Conservation (phyloP, 73 alveolate species). For the Durusdinium trenchii region DNA sequence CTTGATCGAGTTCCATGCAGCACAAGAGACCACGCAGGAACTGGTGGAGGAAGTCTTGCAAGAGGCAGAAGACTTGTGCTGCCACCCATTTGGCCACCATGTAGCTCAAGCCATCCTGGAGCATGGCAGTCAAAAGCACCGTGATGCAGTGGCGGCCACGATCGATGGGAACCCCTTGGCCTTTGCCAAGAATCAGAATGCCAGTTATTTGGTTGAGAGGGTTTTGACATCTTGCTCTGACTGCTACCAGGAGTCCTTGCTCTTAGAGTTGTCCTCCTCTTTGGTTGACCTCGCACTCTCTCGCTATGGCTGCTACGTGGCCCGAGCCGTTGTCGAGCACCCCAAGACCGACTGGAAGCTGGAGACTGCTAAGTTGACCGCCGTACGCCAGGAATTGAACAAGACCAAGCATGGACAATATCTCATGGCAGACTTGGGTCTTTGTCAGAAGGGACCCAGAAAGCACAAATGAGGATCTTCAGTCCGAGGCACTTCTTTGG, state of each 20-base stretch:
- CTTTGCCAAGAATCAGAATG: slow-evolving; percentile 39
- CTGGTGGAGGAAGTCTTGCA: slow-evolving; percentile 67
- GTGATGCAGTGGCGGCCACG: slow-evolving; percentile 48
- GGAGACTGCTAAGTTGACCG: not conserved
- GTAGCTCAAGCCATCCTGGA: slow-evolving; percentile 52
- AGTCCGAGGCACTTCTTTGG: not conserved
- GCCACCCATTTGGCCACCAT: slow-evolving; percentile 90
- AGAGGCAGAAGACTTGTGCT: slow-evolving; percentile 83
- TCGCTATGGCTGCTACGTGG: slow-evolving; percentile 71
- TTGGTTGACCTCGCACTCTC: slow-evolving; percentile 33
- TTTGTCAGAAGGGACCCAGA: slow-evolving; percentile 37
- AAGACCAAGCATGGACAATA: slow-evolving; percentile 57
- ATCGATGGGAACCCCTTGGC: slow-evolving; percentile 50
- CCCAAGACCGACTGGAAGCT: slow-evolving; percentile 27
- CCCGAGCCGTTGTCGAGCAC: slow-evolving; percentile 52
- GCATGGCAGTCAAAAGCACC: slow-evolving; percentile 41
- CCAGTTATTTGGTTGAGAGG: slow-evolving; percentile 63
- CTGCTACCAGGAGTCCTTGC: slow-evolving; percentile 2
- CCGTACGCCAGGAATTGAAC: slow-evolving; percentile 18
- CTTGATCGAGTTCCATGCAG: slow-evolving; percentile 47
- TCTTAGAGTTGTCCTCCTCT: slow-evolving; percentile 8
- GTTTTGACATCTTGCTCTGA: slow-evolving; percentile 13
- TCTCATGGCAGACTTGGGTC: slow-evolving; percentile 39
- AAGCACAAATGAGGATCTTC: not conserved
- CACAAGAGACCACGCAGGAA: slow-evolving; percentile 6